Conservation (phyloP, 805 yeast species). For the Candida vaughaniae region DNA sequence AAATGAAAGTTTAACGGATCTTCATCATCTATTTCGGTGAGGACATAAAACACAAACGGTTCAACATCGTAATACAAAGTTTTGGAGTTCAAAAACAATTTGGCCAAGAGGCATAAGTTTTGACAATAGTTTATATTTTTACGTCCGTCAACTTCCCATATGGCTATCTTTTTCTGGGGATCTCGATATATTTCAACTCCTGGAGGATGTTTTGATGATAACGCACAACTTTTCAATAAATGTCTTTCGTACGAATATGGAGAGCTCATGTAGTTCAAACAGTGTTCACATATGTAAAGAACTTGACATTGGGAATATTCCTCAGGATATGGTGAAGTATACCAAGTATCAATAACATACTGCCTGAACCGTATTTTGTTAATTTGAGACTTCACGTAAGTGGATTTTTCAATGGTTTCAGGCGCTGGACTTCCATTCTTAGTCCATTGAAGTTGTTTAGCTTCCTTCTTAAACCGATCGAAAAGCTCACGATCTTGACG, state of each 20-base stretch:
- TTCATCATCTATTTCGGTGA: constrained; percentile 62
- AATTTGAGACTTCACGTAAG: constrained; percentile 34
- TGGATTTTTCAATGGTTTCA: background rate
- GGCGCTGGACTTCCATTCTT: constrained; percentile 2
- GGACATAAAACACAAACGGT: constrained; percentile 85
- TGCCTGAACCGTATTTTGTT: constrained; percentile 68
- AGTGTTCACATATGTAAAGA: constrained; percentile 78
- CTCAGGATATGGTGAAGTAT: constrained; percentile 89
- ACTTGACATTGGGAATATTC: constrained; percentile 65
- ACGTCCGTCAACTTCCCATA: constrained; percentile 72
- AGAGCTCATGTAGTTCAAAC: constrained; percentile 76
- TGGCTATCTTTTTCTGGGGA: constrained; percentile 22
- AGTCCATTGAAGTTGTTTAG: constrained; percentile 33
- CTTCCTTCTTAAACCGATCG: constrained; percentile 36
- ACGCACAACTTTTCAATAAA: constrained; percentile 62
- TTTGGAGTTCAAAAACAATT: constrained; percentile 84
- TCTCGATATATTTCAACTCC: constrained; percentile 45
- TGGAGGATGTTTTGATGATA: constrained; percentile 61
- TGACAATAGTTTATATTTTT: constrained; percentile 82
- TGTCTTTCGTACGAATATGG: constrained; percentile 71
- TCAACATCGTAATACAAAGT: constrained; percentile 94
- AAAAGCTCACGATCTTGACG: constrained; percentile 50
- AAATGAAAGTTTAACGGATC: constrained; percentile 58
- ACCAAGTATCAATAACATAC: constrained; percentile 86
- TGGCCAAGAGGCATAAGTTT: constrained; percentile 85